Evolutionary conservation across 2,329 filamentous ascomycete species (phyloP), one percentile per base, ranked within the genome.

Genomic region (Paecilomyces sp.): DNA sequence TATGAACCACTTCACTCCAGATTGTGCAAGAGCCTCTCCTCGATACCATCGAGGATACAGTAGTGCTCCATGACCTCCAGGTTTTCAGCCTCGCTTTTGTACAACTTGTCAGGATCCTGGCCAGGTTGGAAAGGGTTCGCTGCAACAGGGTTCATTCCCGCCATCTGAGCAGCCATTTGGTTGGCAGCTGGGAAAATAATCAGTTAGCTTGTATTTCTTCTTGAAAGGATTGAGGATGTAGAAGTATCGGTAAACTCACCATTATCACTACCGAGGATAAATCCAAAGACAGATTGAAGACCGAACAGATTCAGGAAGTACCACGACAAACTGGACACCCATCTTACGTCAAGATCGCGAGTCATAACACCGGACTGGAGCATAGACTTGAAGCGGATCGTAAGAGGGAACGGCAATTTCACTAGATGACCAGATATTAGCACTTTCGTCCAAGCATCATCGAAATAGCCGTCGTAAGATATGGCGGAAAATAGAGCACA

Each of bases 311-410:
- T 97, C 66, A 99, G 80, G 73, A 99, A 97, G 80, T 99, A 99
- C 92, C 94, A 99, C 61, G 92, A 96, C 75, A 99, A 87, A 76
- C 92, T 96, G 0, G 92, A 97, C 78, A 99, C 96, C 94, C 94
- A 99, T 76, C 93, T 85, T 11, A 96, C 94, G 72, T 99, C 95
- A 79, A 99, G 88, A 74, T 99, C 94, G 70, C 88, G 89, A 28
- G 95, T 99, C 64, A 92, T 92, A 53, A 99, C 93, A 68, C 94
- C 94, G 51, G 93, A 93, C 79, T 99, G 94, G 57, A 99, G 83
- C 94, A 99, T 99, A 67, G 91, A 94, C 83, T 99, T 99, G 84
- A 99, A 99, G 75, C 96, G 95, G 75, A 97, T 92, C 33, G 94
- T 99, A 65, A 99, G 84, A 3, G 95, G 94, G 75, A 99, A 99